A percentile compares a stretch with the other conserved stretches of the same genome.
Conservation (phyloP, 2,329 filamentous ascomycete genomes). For the Curvularia eragrostidis region DNA sequence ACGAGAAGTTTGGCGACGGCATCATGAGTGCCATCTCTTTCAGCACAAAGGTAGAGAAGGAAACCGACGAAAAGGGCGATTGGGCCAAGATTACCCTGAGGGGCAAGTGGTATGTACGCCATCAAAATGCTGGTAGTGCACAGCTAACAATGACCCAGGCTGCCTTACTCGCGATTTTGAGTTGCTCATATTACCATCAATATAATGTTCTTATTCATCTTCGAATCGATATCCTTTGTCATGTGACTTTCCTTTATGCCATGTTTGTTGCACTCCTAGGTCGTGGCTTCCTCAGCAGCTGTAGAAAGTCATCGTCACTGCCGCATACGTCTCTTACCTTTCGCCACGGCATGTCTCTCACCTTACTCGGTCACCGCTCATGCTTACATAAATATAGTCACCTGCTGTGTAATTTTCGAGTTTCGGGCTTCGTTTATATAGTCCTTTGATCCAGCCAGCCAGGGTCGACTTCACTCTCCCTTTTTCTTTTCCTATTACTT, state of each 20-base stretch:
- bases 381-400: not conserved
- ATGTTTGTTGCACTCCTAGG: not conserved
- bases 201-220: not conserved
- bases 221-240: not conserved
- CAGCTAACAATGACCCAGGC: constrained; percentile 44
- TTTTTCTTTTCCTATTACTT: not conserved
- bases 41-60: constrained; percentile 90
- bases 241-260: not conserved
- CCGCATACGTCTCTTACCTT: constrained; percentile 11
- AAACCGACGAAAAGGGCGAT: constrained; percentile 81
- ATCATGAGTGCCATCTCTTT: constrained; percentile 98
- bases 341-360: not conserved
- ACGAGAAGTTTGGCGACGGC: constrained; percentile 81
- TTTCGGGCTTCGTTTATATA: not conserved
- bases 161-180: constrained; percentile 59
- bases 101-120: constrained; percentile 73
- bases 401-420: not conserved
- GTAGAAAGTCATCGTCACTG: constrained; percentile 1
- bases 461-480: not conserved
- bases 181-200: not conserved
- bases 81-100: constrained; percentile 87
- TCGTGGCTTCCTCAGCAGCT: not conserved
- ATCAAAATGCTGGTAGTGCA: not conserved
- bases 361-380: not conserved
- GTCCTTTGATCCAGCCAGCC: not conserved